These are phyloP conservation scores for Vicia sativa DNA, from an alignment of 306 rosid species.

Conservation along the genomic window DNA sequence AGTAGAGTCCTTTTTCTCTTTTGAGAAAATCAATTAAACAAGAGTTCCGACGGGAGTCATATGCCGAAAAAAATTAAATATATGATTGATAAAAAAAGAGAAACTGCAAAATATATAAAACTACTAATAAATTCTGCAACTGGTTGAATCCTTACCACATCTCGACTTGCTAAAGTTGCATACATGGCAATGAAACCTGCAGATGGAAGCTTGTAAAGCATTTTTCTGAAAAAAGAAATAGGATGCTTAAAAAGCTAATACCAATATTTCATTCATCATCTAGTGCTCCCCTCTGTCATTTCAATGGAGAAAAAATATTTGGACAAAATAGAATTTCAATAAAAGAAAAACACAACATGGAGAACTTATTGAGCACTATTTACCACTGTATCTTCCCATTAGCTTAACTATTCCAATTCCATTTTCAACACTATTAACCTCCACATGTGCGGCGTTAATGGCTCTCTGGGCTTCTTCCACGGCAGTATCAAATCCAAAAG, in stretches of 20 bases:
- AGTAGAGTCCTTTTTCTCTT: constrained; percentile 35
- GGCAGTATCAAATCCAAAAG: constrained; percentile 98
- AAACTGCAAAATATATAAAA: constrained; percentile 1
- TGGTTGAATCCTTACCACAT: constrained; percentile 72
- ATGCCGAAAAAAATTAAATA: background rate
- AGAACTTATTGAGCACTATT: constrained; percentile 31
- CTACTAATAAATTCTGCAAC: constrained; percentile 29
- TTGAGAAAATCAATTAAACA: constrained; percentile 5
- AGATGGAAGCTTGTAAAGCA: constrained; percentile 49
- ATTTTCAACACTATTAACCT: constrained; percentile 90
- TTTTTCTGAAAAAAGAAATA: constrained; percentile 38
- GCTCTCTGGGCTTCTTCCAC: constrained; percentile 99
- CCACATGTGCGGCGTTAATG: constrained; percentile 93
- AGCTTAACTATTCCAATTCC: constrained; percentile 93
- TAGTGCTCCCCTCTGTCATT: constrained; percentile 28
- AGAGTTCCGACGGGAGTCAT: background rate
- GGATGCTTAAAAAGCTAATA: constrained; percentile 39
- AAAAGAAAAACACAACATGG: background rate
- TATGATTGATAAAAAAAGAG: background rate
- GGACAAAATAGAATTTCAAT: constrained; percentile 14
- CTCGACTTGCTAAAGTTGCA: constrained; percentile 98
- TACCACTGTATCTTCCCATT: constrained; percentile 96
- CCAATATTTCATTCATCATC: constrained; percentile 17
- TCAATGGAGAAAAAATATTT: constrained; percentile 22
- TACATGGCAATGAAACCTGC: constrained; percentile 92